Evolutionary conservation across 108 stramenopile species (phyloP).

Genomic region (Fragilaria crotonensis): DNA sequence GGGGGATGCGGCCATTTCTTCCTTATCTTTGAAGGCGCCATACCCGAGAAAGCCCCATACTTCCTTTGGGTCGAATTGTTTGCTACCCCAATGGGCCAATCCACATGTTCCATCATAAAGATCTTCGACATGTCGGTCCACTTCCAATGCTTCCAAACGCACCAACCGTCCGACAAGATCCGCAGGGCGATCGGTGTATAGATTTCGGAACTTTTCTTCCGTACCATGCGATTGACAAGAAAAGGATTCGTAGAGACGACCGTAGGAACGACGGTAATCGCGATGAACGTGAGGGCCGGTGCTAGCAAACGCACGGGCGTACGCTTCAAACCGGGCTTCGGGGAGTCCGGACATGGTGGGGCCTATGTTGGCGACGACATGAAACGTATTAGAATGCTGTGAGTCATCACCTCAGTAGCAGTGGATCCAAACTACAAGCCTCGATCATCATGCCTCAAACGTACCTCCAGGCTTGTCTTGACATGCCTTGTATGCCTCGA

Average conservation of each 20-base stretch:
- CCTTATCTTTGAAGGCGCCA: constrained; percentile 52
- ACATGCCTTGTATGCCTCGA: constrained; percentile 65
- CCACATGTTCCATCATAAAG: constrained; percentile 64
- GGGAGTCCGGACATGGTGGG: constrained; percentile 56
- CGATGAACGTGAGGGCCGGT: constrained; percentile 44
- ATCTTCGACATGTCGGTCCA: constrained; percentile 37
- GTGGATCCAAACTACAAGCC: neutral
- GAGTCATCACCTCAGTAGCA: too few relatives aligned
- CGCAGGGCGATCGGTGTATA: constrained; percentile 39
- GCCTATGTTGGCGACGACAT: constrained; percentile 17
- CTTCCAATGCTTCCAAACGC: constrained; percentile 62
- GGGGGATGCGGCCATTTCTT: constrained; percentile 37
- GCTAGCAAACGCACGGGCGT: constrained; percentile 76
- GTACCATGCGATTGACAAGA: constrained; percentile 44
- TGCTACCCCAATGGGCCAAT: constrained; percentile 11
- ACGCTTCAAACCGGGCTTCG: constrained; percentile 75
- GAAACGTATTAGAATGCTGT: too few relatives aligned
- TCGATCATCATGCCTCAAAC: too few relatives aligned
- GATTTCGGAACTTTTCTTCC: constrained; percentile 42
- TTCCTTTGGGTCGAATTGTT: constrained; percentile 59
- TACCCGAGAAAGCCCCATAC: constrained; percentile 77
- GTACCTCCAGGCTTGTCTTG: constrained; percentile 78
- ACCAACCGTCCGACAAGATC: constrained; percentile 56
- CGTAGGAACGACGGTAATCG: constrained; percentile 69
- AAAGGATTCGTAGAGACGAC: constrained; percentile 62